Base-by-base conservation (phyloP, 441 rosid species). In the Eruca vesicaria region DNA sequence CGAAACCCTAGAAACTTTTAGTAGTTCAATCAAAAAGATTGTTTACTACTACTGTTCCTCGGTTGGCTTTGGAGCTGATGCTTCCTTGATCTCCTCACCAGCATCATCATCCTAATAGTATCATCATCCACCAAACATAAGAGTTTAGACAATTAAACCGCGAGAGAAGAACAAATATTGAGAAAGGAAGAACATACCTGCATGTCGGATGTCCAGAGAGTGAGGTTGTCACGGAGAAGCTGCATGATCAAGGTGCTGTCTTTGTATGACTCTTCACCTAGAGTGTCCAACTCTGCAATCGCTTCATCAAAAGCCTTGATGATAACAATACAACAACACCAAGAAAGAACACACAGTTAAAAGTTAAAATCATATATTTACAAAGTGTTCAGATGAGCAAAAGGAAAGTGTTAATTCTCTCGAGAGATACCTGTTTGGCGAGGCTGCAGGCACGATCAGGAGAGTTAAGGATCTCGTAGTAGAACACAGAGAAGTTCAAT, bases 161-260 rank as follows among this genome's bases (percentile, higher is more conserved):
- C 4, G 31, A 3, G 4, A 2, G 3, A 2, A 1, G 28, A 23
- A 1, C 50, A 1, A 29, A n/a, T 3, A 16, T 31, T 11, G 3
- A n/a, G n/a, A 3, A 23, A 5, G 43, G 11, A 43, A 43, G 33
- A 48, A 48, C 21, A 48, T 16, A 89, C 94, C 91, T 87, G 91
- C 88, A 89, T 83, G 66, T 89, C 90, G 31, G 94, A 89, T 72
- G 91, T 89, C 94, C 91, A 89, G 58, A 89, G 83, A 41, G 94
- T 89, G 70, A 89, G 90, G 77, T 89, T 89, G 69, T 89, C 94
- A 21, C 94, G 90, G 32, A 89, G 94, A 55, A 89, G 91, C 80
- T 89, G 94, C 94, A 89, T 89, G 83, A 89, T 89, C 81, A 89
- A 80, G 35, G 91, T 89, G 78, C 89, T 89, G 72, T 89, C 94